Evolutionary conservation across 805 yeast species (phyloP), one percentile per base, ranked within the genome.

Genomic region (Starmerella sirachaensis): DNA sequence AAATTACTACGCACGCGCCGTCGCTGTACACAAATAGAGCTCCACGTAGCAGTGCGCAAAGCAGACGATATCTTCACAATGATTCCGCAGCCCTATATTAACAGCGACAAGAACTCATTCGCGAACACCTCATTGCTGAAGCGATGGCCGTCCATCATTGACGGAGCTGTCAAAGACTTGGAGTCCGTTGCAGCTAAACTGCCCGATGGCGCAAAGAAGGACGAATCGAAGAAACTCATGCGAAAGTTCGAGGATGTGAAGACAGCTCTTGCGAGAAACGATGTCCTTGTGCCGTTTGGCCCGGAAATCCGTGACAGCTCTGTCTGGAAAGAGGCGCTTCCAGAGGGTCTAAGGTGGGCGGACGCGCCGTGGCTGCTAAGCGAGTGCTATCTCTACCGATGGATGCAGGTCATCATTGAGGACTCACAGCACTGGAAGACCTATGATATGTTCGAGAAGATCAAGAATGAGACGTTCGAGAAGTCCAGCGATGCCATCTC

Each of bases 331-430:
- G 18, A 14, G 18, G 14, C 19, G 14, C 36, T 25, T 18, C 29
- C 70, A 24, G 60, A 24, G 9, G 29, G 25, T 16, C 24, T 26
- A 31, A 72, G 80, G 12, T 91, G 96, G 96, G 61, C 65, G 31
- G 66, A 77, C 7, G 93, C 88, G 1, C 94, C 94, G 14, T 91
- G 99, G 99, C 63, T 91, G 37, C 78, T 68, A 53, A 64, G 79
- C 29, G 99, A 93, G 58, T 78, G 94, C 57, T 77, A 78, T 54
- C 56, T 91, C 41, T 91, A 91, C 61, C 74, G 94, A 42, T 57
- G 43, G 30, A 39, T 60, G 19, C 56, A 54, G 41, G 41, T 47
- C 21, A 46, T 42, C 25, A 46, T 64, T 29, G 58, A 46, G 45
- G 45, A 40, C 37, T 55, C 63, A 9, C 31, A 43, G 40, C 41